These are phyloP conservation scores for Fusarium euwallaceae DNA, from an alignment of 2,329 filamentous ascomycete species.

Conservation along the genomic window DNA sequence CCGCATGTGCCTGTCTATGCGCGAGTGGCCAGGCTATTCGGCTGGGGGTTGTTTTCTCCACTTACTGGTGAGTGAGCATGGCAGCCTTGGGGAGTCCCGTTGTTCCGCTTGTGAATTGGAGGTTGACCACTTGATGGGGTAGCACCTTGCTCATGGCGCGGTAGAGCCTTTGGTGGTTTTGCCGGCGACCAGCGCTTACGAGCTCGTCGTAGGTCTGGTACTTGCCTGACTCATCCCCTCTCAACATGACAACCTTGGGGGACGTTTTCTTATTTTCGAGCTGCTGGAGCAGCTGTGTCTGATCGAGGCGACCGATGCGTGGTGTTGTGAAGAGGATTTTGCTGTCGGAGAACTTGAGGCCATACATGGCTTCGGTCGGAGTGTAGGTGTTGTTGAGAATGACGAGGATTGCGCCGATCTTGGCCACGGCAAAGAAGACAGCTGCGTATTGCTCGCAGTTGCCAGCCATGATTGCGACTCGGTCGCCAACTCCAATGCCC, in stretches of 20 bases:
- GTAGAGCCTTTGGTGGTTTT: constrained; percentile 65
- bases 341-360: constrained; percentile 78
- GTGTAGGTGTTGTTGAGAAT: constrained; percentile 89
- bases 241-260: constrained; percentile 71
- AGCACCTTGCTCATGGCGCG: constrained; percentile 67
- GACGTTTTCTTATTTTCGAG: constrained; percentile 61
- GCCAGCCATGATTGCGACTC: constrained; percentile 82
- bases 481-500: constrained; percentile 76
- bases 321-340: constrained; percentile 80
- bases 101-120: constrained; percentile 83
- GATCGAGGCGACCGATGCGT: constrained; percentile 75
- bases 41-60: constrained; percentile 8
- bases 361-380: constrained; percentile 77
- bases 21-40: not conserved
- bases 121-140: constrained; percentile 77
- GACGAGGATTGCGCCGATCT: constrained; percentile 77
- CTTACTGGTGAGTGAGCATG: constrained; percentile 79
- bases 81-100: constrained; percentile 80
- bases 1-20: not conserved
- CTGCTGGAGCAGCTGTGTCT: constrained; percentile 69
- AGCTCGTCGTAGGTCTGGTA: constrained; percentile 73
- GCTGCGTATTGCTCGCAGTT: constrained; percentile 86
- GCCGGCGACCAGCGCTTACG: constrained; percentile 63
- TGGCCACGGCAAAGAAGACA: constrained; percentile 79
- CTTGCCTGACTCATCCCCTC: constrained; percentile 61